Base-by-base conservation (phyloP, 345 rosid genomes). In the Dipteronia dyeriana region DNA sequence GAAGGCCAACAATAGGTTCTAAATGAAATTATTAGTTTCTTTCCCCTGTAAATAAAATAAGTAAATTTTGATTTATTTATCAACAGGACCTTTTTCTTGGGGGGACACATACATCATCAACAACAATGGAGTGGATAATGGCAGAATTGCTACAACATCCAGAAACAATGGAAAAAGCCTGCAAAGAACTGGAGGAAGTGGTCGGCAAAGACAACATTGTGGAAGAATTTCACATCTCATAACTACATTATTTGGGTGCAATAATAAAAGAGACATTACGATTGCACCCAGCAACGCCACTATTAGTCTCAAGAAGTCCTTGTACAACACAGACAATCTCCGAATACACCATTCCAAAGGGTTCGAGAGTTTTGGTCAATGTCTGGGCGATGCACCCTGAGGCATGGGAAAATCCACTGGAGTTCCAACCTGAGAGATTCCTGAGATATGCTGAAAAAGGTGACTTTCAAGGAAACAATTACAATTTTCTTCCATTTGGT, bases 401-500 rank as follows among this genome's bases (percentile, higher is more conserved):
- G 54, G 25, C 14, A 1, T 78, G 76, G 81, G 61, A 82, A 22
- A 19, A 38, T 19, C 76, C 81, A 0, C 13, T 53, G 17, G 66
- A 65, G 9, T 82, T 82, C 65, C 73, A 74, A 66, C 81, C 79
- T 0, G n/a, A 53, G n/a, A 53, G 57, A 16, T 53, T 53, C 20
- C 1, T 53, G 65, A 12, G 49, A 70, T 66, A 78, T 38, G 1
- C 9, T 3, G 65, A 19, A 51, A 76, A 53, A 38, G 63, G 69
- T 20, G 76, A 68, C 7, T 73, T 59, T 19, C 3, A 0, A 1
- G 75, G 76, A 25, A 59, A 78, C 13, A 62, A 54, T 63, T 75
- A 66, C 31, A 61, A 39, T 7, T 79, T 9, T 75, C 66, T 82
- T 29, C 85, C 81, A 2, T 79, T 79, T 47, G 80, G 82, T 23